These are phyloP conservation scores for Sporisorium graminicola DNA, from an alignment of 1,284 basidiomycete genomes.

Conservation along the genomic window DNA sequence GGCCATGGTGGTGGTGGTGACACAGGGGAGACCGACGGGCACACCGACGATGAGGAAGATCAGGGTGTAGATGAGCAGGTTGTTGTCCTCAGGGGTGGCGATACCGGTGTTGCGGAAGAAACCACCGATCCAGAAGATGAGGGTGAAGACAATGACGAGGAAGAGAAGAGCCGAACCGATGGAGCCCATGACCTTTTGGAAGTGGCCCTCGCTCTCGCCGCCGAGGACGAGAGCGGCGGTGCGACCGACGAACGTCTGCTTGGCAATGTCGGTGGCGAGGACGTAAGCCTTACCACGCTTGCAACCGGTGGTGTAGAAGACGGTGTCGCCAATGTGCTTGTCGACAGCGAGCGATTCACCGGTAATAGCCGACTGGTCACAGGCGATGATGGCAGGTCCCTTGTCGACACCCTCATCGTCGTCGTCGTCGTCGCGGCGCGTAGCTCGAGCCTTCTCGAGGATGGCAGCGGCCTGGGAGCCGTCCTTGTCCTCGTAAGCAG, in stretches of 20 bases:
- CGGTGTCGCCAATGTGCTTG: slow-evolving; percentile 74
- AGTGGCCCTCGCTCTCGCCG: slow-evolving; percentile 72
- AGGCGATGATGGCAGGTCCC: slow-evolving; percentile 73
- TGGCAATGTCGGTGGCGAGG: slow-evolving; percentile 73
- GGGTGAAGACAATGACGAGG: slow-evolving; percentile 73
- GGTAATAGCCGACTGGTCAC: slow-evolving; percentile 74
- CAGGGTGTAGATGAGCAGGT: slow-evolving; percentile 74
- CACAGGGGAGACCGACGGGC: slow-evolving; percentile 74
- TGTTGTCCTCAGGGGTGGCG: slow-evolving; percentile 72
- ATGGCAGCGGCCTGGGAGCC: slow-evolving; percentile 66
- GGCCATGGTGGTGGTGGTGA: slow-evolving; percentile 74
- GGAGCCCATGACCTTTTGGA: slow-evolving; percentile 73
- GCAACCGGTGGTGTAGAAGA: slow-evolving; percentile 71
- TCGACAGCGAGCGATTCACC: slow-evolving; percentile 75
- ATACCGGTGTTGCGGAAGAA: slow-evolving; percentile 73
- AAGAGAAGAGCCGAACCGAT: slow-evolving; percentile 74
- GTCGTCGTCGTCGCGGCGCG: slow-evolving; percentile 64
- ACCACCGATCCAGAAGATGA: slow-evolving; percentile 72
- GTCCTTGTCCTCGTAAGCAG: slow-evolving; percentile 71
- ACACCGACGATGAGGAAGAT: slow-evolving; percentile 75
- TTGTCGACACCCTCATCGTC: slow-evolving; percentile 71
- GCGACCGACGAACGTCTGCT: slow-evolving; percentile 73
- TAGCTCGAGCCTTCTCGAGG: slow-evolving; percentile 65
- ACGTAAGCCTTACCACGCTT: slow-evolving; percentile 74
- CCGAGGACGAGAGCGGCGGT: slow-evolving; percentile 72